Conservation (phyloP, 2,329 filamentous ascomycete genomes). For the Chrysoporthe cubensis region DNA sequence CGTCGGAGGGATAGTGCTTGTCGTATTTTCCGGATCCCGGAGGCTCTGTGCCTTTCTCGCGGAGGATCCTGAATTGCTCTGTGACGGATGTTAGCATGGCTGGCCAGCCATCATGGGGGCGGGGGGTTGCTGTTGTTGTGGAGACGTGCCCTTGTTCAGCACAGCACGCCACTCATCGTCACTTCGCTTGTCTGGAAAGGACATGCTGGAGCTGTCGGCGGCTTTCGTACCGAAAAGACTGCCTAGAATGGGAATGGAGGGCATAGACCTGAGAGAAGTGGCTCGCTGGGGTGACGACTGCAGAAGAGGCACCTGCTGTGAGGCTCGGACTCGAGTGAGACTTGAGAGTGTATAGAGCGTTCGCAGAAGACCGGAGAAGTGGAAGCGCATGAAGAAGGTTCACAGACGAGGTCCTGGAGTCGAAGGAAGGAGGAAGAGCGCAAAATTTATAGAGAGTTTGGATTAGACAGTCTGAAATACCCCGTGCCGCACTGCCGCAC, state of each 20-base stretch:
- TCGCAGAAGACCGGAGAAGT: slow-evolving; percentile 50
- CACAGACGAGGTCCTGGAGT: background rate
- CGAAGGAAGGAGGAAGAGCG: background rate
- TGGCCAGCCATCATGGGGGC: background rate
- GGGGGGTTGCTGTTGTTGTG: background rate
- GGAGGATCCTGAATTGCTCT: slow-evolving; percentile 96
- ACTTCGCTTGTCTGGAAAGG: slow-evolving; percentile 79
- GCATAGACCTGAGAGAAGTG: slow-evolving; percentile 62
- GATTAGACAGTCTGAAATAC: background rate
- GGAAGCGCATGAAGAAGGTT: slow-evolving; percentile 52
- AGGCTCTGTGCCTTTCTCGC: slow-evolving; percentile 88
- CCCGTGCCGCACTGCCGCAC: slow-evolving; percentile 1
- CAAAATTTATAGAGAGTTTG: background rate
- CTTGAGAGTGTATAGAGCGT: slow-evolving; percentile 52
- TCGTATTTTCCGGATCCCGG: slow-evolving; percentile 83
- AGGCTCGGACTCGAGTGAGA: slow-evolving; percentile 43
- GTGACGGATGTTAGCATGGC: slow-evolving; percentile 19
- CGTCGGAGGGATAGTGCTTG: slow-evolving; percentile 76
- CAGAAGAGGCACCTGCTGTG: slow-evolving; percentile 29
- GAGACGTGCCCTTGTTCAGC: slow-evolving; percentile 59
- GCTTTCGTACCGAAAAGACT: slow-evolving; percentile 71
- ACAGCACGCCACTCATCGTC: slow-evolving; percentile 89
- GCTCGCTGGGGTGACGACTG: slow-evolving; percentile 33
- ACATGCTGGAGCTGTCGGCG: slow-evolving; percentile 55
- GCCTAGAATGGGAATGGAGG: slow-evolving; percentile 77